A percentile compares a stretch with the other conserved stretches of the same genome.
These are phyloP conservation scores for Backusella sp. DNA, from an alignment of 192 early-diverging fungal genomes.

Conservation along the genomic window DNA sequence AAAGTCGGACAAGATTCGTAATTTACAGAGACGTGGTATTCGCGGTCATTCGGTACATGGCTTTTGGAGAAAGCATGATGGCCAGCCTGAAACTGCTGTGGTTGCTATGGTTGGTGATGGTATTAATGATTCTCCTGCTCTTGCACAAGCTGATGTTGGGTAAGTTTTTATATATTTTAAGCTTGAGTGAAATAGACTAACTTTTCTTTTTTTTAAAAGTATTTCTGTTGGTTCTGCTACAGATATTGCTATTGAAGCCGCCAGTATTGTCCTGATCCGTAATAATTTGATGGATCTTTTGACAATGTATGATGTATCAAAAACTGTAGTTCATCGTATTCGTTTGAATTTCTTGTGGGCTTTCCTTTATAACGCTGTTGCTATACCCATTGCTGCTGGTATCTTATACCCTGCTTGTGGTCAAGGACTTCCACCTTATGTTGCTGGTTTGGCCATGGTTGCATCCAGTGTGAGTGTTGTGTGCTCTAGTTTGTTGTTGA, in stretches of 20 bases:
- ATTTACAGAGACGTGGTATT: slow-evolving; percentile 46
- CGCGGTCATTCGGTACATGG: background rate
- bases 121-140: slow-evolving; percentile 91
- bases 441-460: slow-evolving; percentile 92
- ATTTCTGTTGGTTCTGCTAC: slow-evolving; percentile 90
- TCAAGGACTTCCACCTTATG: slow-evolving; percentile 63
- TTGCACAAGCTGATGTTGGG: slow-evolving; percentile 85
- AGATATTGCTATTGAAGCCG: slow-evolving; percentile 88
- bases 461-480: slow-evolving; percentile 84
- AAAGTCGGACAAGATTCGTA: slow-evolving; percentile 63
- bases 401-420: slow-evolving; percentile 64
- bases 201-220: slow-evolving; percentile 23
- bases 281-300: slow-evolving; percentile 76
- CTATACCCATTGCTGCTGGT: slow-evolving; percentile 91
- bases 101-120: slow-evolving; percentile 97
- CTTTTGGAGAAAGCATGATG: slow-evolving; percentile 14
- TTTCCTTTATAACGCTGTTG: slow-evolving; percentile 80
- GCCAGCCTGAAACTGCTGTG: slow-evolving; percentile 32
- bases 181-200: background rate
- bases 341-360: slow-evolving; percentile 90
- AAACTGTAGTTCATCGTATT: slow-evolving; percentile 74
- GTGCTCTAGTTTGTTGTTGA: slow-evolving; percentile 67
- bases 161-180: slow-evolving; percentile 13
- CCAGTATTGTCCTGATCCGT: slow-evolving; percentile 79
- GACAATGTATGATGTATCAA: slow-evolving; percentile 75